phyloP scores from a whole-genome alignment of 2,329 filamentous ascomycete genomes.

The Paecilomyces niveus region DNA sequence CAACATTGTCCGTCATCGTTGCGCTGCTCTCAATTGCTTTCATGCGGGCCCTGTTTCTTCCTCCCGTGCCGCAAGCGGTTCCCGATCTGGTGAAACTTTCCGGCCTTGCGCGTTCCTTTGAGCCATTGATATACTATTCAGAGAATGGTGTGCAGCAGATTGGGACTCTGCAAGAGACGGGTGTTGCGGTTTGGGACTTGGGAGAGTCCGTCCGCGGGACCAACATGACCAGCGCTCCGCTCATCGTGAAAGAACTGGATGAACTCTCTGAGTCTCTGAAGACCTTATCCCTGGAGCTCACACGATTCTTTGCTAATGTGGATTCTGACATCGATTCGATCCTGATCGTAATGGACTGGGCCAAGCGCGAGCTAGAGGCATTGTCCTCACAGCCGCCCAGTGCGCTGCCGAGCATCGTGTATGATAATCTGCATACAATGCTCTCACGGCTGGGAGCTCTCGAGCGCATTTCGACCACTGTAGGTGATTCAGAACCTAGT shows the following conservation, averaged over 20 bases:
- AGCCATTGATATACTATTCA: constrained; percentile 90
- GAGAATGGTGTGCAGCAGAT: constrained; percentile 83
- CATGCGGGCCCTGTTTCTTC: constrained; percentile 61
- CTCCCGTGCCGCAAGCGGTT: constrained; percentile 58
- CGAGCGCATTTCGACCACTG: constrained; percentile 25
- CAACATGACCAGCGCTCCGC: constrained; percentile 82
- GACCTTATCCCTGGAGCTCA: constrained; percentile 75
- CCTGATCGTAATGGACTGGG: constrained; percentile 94
- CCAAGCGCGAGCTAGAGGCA: constrained; percentile 71
- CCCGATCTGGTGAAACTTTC: constrained; percentile 89
- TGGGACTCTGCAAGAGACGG: constrained; percentile 80
- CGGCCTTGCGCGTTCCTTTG: constrained; percentile 80
- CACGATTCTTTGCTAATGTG: constrained; percentile 86
- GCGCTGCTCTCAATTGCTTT: constrained; percentile 59
- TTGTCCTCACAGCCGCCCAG: constrained; percentile 56
- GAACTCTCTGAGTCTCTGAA: constrained; percentile 80
- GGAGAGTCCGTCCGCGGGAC: constrained; percentile 82
- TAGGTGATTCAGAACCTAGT: constrained; percentile 9
- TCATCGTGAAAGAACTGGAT: constrained; percentile 80
- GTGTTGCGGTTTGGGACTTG: constrained; percentile 89
- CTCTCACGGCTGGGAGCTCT: constrained; percentile 51
- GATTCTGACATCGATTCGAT: constrained; percentile 91
- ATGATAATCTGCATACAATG: constrained; percentile 76
- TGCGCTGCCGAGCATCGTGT: constrained; percentile 60
- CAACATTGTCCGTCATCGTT: constrained; percentile 55